These are phyloP conservation scores for Trichoderma pleuroti DNA, from an alignment of 2,329 filamentous ascomycete genomes.

Conservation along the genomic window DNA sequence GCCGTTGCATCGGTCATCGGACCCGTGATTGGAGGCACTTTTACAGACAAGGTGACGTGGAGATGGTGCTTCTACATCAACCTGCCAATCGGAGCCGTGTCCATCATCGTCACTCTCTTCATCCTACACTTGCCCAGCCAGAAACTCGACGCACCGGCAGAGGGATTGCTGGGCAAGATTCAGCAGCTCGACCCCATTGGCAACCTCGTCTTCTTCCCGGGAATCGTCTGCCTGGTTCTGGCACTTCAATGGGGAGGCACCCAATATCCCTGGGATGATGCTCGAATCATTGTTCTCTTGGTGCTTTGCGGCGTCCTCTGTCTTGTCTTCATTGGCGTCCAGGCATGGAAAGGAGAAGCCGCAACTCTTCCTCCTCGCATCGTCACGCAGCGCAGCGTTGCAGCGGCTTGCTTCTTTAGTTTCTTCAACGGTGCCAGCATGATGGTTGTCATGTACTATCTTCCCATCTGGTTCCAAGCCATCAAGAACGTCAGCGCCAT, in stretches of 20 bases:
- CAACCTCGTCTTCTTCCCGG: conserved; percentile 5
- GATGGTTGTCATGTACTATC: conserved; percentile 35
- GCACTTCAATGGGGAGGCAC: conserved; percentile 45
- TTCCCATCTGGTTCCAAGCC: conserved; percentile 52
- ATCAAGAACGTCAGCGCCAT: conserved; percentile 36
- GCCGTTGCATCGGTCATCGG: conserved; percentile 37
- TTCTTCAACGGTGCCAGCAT: conserved; percentile 8
- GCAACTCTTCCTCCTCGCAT: conserved; percentile 42
- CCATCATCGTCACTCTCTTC: neutral
- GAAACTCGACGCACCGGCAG: conserved; percentile 16
- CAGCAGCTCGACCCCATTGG: conserved; percentile 23
- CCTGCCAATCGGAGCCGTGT: conserved; percentile 8
- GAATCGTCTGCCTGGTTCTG: conserved; percentile 1
- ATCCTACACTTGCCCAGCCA: conserved; percentile 26
- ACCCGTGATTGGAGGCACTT: conserved; percentile 28
- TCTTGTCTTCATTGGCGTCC: conserved; percentile 31
- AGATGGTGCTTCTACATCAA: conserved; percentile 20
- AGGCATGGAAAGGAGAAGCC: conserved; percentile 33
- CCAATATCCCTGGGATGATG: conserved; percentile 25
- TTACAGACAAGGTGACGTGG: conserved; percentile 31
- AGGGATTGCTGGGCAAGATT: conserved; percentile 28
- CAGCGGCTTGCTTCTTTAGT: neutral
- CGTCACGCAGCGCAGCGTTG: conserved; percentile 31
- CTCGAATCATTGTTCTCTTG: conserved; percentile 37
- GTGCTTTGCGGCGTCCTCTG: conserved; percentile 33